Evolutionary conservation across 2,329 filamentous ascomycete genomes (phyloP).

Genomic region (Dothideomycetidae sp.): DNA sequence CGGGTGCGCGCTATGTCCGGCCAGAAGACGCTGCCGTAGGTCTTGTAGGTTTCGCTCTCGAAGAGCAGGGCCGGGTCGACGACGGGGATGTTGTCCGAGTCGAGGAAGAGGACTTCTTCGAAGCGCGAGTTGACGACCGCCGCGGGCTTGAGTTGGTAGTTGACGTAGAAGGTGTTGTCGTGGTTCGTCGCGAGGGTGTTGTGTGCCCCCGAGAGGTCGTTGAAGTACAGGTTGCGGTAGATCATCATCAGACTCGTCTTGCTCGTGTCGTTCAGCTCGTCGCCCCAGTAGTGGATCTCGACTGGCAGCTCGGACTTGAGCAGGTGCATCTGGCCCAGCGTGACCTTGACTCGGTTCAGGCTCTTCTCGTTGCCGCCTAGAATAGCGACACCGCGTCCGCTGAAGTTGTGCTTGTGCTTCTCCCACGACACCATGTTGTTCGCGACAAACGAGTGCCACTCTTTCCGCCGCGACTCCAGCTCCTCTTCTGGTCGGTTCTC

Average conservation of each 20-base stretch:
- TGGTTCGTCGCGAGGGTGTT: conserved; percentile 15
- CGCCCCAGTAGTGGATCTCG: conserved; percentile 21
- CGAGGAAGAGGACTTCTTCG: conserved; percentile 23
- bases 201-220: conserved; percentile 17
- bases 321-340: conserved; percentile 13
- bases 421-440: background rate
- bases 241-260: conserved; percentile 12
- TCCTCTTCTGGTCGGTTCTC: conserved; percentile 11
- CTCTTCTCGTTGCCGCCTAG: conserved; percentile 10
- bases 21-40: conserved; percentile 25
- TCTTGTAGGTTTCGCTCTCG: conserved; percentile 17
- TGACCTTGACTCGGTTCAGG: conserved; percentile 13
- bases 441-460: background rate
- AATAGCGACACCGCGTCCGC: background rate
- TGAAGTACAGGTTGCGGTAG: conserved; percentile 17
- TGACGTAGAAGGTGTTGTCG: conserved; percentile 12
- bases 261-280: conserved; percentile 16
- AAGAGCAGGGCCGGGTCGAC: conserved; percentile 20
- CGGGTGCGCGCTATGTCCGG: conserved; percentile 25
- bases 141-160: conserved; percentile 24
- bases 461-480: background rate
- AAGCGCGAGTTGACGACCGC: conserved; percentile 25
- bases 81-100: conserved; percentile 25
- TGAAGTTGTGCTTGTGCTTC: background rate
- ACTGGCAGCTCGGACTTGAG: conserved; percentile 17